Base-by-base conservation (phyloP, 768 basidiomycete genomes). In the Panaeolus papilionaceus region DNA sequence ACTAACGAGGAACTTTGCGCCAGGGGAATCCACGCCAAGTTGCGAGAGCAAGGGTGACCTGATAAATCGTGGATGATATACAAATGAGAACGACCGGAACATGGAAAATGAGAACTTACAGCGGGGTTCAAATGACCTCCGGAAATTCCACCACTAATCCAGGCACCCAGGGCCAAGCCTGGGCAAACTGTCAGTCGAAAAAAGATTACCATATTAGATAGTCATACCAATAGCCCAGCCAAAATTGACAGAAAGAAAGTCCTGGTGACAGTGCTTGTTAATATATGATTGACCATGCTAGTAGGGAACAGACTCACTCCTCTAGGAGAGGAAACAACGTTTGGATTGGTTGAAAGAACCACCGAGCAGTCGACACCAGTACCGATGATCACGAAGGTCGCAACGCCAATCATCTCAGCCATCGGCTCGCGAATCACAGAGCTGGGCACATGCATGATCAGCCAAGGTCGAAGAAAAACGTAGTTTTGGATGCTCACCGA, bases 91-190 rank as follows among this genome's bases (percentile, higher is more conserved):
- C 18, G 38, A 4, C 5, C n/a, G 28, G 47, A 23, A 33, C 33
- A 44, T 14, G 23, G n/a, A 23, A 61, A 20, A 39, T 33, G 18
- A 39, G 45, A 8, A 66, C 82, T 16, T 75, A 90, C 90, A 38
- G 89, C 88, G n/a, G 91, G 91, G 73, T 92, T 92, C 69, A 92
- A 83, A 74, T 93, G 92, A 39, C 91, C 92, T 4, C 90, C 91
- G 58, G 92, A 92, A 63, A 92, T 84, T 37, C 88, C 88, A 47
- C 82, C 85, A 33, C 83, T 83, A 4, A 87, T 82, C 89, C 89
- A 92, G 3, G 89, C 90, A 54, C 87, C 92, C 73, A 92, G 78
- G 3, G 87, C 85, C 14, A 87, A 78, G 28, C 71, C 73, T 75
- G 39, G 33, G 42, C 11, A 62, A 28, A 28, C 16, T 37, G 40